Conservation (phyloP, 148 eudicot genomes). For the Fallopia convolvulus region DNA sequence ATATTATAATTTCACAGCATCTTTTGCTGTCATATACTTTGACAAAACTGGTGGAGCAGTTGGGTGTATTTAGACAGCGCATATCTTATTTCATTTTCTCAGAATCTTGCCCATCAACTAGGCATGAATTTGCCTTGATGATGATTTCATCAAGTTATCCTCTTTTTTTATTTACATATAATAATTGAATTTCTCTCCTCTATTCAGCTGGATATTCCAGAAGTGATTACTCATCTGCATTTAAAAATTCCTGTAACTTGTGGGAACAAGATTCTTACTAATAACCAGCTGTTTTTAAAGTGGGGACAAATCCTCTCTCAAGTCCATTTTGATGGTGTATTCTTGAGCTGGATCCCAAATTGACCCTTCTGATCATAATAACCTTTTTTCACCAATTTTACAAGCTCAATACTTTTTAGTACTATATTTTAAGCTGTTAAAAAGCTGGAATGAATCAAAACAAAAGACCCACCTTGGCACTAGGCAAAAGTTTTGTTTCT, state of each 20-base stretch:
- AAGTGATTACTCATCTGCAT: not conserved
- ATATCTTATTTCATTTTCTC: conserved; percentile 6
- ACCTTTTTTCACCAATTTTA: conserved; percentile 5
- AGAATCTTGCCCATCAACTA: conserved; percentile 9
- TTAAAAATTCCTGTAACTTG: conserved; percentile 11
- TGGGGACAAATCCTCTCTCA: conserved; percentile 1
- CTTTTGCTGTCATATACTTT: conserved; percentile 11
- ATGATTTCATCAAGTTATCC: not conserved
- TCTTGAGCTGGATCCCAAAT: conserved; percentile 15
- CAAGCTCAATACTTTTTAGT: not conserved
- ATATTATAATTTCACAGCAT: not conserved
- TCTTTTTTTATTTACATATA: not conserved
- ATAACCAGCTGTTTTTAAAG: conserved; percentile 12
- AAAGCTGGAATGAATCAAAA: conserved; percentile 3
- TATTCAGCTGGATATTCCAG: not conserved
- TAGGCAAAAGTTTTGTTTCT: not conserved
- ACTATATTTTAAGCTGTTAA: not conserved
- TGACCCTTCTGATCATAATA: not conserved
- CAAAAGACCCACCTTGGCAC: conserved; percentile 8
- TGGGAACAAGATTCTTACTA: conserved; percentile 8
- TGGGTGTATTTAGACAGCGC: conserved; percentile 4
- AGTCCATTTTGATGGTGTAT: conserved; percentile 5
- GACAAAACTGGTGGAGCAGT: conserved; percentile 7
- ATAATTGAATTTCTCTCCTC: not conserved
- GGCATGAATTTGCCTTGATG: not conserved